These are phyloP conservation scores for Lasiosphaeria hispida DNA, from an alignment of 495 filamentous ascomycete genomes.

Conservation along the genomic window DNA sequence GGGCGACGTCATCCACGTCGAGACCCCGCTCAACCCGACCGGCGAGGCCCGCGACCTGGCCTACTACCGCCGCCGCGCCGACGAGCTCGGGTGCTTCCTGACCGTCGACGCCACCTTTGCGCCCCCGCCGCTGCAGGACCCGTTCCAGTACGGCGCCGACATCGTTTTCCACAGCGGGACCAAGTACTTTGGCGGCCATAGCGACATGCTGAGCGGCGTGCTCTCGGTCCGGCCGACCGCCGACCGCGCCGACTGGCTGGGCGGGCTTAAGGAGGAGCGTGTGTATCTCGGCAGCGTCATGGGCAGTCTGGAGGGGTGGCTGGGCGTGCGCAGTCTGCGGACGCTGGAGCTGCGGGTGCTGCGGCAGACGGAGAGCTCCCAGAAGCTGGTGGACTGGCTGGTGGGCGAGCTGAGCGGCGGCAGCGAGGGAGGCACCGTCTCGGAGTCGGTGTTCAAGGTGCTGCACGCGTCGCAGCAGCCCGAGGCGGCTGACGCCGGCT, in stretches of 20 bases:
- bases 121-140: conserved; percentile 86
- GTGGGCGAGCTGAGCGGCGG: conserved; percentile 38
- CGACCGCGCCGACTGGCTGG: conserved; percentile 47
- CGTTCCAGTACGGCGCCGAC: conserved; percentile 76
- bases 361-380: conserved; percentile 68
- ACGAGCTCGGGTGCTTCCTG: conserved; percentile 67
- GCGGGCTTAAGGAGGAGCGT: conserved; percentile 60
- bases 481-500: conserved; percentile 52
- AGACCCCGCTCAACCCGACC: conserved; percentile 88
- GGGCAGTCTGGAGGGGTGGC: conserved; percentile 89
- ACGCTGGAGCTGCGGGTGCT: conserved; percentile 81
- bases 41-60: conserved; percentile 74
- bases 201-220: conserved; percentile 84
- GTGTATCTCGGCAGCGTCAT: conserved; percentile 77
- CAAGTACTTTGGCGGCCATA: conserved; percentile 95
- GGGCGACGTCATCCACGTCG: conserved; percentile 87
- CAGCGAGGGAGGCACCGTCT: conserved; percentile 40
- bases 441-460: conserved; percentile 56
- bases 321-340: conserved; percentile 79
- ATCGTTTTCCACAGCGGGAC: conserved; percentile 87
- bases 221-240: conserved; percentile 62
- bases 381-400: conserved; percentile 69
- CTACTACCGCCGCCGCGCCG: conserved; percentile 67
- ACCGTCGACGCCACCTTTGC: conserved; percentile 90
- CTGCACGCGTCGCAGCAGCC: conserved; percentile 75